These are phyloP conservation scores for Xylaria sp. DNA, from an alignment of 2,329 filamentous ascomycete species.

Conservation along the genomic window DNA sequence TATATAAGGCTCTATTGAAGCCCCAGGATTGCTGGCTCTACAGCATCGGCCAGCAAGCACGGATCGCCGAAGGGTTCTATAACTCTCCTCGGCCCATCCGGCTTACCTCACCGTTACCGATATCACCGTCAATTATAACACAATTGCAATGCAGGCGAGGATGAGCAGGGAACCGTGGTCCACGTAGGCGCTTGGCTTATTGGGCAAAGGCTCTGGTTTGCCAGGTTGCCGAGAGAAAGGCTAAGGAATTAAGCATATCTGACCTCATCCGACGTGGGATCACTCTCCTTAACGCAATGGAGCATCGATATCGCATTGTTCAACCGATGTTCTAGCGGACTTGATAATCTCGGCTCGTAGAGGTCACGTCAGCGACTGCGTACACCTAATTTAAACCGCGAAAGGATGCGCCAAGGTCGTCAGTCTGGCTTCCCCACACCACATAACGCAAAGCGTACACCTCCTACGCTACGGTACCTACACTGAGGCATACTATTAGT, in stretches of 20 bases:
- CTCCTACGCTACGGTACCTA: not conserved
- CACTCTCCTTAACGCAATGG: not conserved
- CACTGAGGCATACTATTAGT: not conserved
- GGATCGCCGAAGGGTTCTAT: not conserved
- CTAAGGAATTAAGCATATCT: not conserved
- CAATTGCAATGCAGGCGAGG: conserved; percentile 7
- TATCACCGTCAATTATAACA: conserved; percentile 2
- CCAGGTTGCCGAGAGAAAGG: not conserved
- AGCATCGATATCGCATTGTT: not conserved
- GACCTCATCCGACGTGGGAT: not conserved
- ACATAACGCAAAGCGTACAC: not conserved
- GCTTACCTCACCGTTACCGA: conserved; percentile 5
- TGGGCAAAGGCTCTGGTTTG: not conserved
- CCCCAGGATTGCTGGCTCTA: not conserved
- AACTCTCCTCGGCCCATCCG: not conserved
- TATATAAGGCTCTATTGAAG: not conserved
- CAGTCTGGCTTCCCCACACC: conserved; percentile 18
- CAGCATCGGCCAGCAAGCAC: conserved; percentile 5
- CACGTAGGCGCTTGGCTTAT: not conserved
- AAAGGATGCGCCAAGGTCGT: not conserved
- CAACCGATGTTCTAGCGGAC: not conserved
- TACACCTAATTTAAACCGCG: conserved; percentile 13
- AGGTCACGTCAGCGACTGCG: conserved; percentile 23
- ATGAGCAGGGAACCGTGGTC: conserved; percentile 3
- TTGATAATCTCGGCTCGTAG: conserved; percentile 21